Percentiles rank a stretch among this genome's conserved stretches.
These are phyloP conservation scores for Trametes villosa DNA, from an alignment of 768 basidiomycete genomes.

Conservation along the genomic window DNA sequence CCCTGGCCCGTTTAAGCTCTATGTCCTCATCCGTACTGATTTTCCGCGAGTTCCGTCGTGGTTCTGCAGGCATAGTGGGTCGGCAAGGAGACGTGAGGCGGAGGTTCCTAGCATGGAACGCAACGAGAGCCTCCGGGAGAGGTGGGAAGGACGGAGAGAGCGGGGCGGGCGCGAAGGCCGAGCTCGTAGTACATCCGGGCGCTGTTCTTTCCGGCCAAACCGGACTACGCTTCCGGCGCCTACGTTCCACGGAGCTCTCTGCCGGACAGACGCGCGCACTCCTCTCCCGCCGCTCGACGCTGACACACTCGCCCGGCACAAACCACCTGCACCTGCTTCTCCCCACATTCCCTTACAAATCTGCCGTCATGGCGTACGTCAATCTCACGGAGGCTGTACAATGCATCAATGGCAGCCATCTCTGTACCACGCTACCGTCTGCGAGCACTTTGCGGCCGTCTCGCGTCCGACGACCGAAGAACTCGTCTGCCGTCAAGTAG, in stretches of 20 bases:
- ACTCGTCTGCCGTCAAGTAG: too few relatives aligned
- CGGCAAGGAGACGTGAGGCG: neutral
- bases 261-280: neutral
- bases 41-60: conserved; percentile 30
- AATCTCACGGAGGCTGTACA: too few relatives aligned
- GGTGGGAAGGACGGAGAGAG: neutral
- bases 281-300: too few relatives aligned
- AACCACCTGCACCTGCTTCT: too few relatives aligned
- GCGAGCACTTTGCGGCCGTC: too few relatives aligned
- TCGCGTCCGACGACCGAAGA: too few relatives aligned
- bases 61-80: conserved; percentile 31
- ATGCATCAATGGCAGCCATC: too few relatives aligned
- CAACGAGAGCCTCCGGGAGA: neutral
- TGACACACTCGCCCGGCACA: neutral
- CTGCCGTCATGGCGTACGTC: too few relatives aligned
- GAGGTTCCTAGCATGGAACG: neutral
- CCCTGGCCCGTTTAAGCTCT: conserved; percentile 72
- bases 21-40: conserved; percentile 48
- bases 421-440: too few relatives aligned
- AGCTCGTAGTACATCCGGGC: neutral
- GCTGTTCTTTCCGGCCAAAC: neutral
- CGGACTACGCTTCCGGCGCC: neutral
- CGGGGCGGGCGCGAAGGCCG: neutral
- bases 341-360: too few relatives aligned
- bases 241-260: neutral